These are phyloP conservation scores for Gomphus sp. DNA, from an alignment of 1,284 basidiomycete genomes.

Conservation along the genomic window DNA sequence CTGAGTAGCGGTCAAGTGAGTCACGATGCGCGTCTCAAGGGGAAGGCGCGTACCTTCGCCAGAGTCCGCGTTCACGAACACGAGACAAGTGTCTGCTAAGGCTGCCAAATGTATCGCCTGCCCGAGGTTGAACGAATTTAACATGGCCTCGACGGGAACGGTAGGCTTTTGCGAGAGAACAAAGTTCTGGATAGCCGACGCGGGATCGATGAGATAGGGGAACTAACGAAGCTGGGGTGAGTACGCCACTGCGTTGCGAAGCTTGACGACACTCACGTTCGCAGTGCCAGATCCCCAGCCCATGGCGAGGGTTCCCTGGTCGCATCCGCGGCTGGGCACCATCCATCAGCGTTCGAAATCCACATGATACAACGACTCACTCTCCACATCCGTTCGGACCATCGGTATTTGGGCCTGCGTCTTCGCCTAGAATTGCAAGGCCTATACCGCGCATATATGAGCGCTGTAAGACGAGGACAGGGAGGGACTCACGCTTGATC, in stretches of 20 bases:
- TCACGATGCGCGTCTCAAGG: not conserved
- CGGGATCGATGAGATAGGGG: constrained; percentile 44
- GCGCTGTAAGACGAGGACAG: not conserved
- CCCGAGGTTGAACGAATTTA: constrained; percentile 57
- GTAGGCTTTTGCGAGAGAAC: constrained; percentile 48
- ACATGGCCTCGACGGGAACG: constrained; percentile 44
- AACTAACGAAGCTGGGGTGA: constrained; percentile 22
- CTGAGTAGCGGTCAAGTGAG: not conserved
- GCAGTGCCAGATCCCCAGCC: constrained; percentile 69
- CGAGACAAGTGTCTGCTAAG: constrained; percentile 53
- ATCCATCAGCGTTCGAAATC: not conserved
- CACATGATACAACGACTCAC: constrained; percentile 14
- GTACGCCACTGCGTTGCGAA: not conserved
- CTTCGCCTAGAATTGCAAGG: constrained; percentile 34
- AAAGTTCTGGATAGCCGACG: constrained; percentile 59
- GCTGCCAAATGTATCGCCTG: constrained; percentile 42
- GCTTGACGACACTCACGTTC: not conserved
- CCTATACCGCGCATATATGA: not conserved
- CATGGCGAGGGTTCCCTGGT: constrained; percentile 69
- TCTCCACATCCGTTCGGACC: constrained; percentile 73
- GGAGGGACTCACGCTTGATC: constrained; percentile 16
- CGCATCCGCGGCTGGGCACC: constrained; percentile 35
- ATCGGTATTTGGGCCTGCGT: constrained; percentile 56
- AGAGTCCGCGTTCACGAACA: constrained; percentile 67
- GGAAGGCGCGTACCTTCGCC: constrained; percentile 39